phyloP scores from a whole-genome alignment of 495 filamentous ascomycete species.

The Lepidopterella palustris region DNA sequence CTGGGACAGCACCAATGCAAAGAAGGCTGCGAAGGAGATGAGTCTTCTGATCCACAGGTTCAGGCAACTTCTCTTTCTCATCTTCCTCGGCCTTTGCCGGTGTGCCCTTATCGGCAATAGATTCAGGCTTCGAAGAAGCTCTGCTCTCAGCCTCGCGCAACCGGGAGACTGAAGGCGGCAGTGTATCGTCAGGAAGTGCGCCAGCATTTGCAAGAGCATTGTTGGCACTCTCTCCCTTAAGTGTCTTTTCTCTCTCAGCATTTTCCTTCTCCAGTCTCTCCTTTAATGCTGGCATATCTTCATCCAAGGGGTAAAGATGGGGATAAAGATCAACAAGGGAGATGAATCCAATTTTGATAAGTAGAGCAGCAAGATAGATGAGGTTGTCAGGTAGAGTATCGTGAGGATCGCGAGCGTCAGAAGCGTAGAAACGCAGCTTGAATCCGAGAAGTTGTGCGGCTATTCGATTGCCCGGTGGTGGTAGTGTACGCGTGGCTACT shows the following conservation, averaged over 20 bases:
- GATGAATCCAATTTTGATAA: slow-evolving; percentile 97
- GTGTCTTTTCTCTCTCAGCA: slow-evolving; percentile 63
- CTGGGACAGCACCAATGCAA: slow-evolving; percentile 85
- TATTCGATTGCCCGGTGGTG: slow-evolving; percentile 77
- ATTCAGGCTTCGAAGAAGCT: slow-evolving; percentile 33
- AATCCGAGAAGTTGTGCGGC: slow-evolving; percentile 95
- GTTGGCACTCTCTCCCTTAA: slow-evolving; percentile 56
- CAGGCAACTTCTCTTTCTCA: slow-evolving; percentile 56
- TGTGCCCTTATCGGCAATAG: slow-evolving; percentile 44
- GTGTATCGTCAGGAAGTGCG: slow-evolving; percentile 76
- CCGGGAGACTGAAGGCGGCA: slow-evolving; percentile 38
- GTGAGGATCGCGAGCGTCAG: slow-evolving; percentile 56
- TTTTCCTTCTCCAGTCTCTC: slow-evolving; percentile 67
- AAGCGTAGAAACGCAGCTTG: slow-evolving; percentile 89
- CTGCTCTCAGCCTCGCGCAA: slow-evolving; percentile 20
- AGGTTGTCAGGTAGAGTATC: slow-evolving; percentile 83
- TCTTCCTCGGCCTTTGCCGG: slow-evolving; percentile 43
- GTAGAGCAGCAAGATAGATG: slow-evolving; percentile 77
- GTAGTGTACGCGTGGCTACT: slow-evolving; percentile 66
- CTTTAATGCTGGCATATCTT: slow-evolving; percentile 66
- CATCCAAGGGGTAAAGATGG: slow-evolving; percentile 81
- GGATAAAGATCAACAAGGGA: slow-evolving; percentile 90
- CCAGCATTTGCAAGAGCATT: slow-evolving; percentile 92
- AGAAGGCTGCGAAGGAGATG: slow-evolving; percentile 76
- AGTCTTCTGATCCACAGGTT: slow-evolving; percentile 86